Evolutionary conservation across 2,329 filamentous ascomycete species (phyloP), one percentile per base, ranked within the genome.

Genomic region (Neonectria hederae): DNA sequence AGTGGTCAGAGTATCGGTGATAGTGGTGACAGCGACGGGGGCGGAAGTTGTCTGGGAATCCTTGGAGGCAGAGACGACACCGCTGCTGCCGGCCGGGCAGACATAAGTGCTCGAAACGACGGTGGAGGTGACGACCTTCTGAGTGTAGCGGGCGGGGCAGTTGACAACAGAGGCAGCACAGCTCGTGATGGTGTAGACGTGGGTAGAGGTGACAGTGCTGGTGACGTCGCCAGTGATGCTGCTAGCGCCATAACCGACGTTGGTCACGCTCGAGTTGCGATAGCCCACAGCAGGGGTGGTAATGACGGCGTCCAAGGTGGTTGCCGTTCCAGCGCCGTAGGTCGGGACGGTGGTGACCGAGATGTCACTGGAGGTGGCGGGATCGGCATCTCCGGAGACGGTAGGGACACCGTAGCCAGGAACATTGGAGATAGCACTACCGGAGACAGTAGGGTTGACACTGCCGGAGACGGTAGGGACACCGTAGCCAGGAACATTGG

Each of bases 131-230:
- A 81, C 61, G 24, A 76, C 70, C 38, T 73, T 72, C 32, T 78
- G 76, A 72, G 72, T 76, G 46, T 77, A 78, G 19, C 73, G 71
- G 42, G 77, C 74, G 24, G 79, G 79, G 73, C 80, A 82, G 77
- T 82, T 81, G 64, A 77, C 65, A 19, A 79, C 77, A 4, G 74
- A 72, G 42, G 75, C 76, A 54, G 76, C 77, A 61, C 80, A 82
- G 59, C 72, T 74, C 22, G 79, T 81, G 35, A 81, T 65, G 26
- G 74, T 75, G 68, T 74, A 76, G 19, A 63, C 62, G n/a, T 69
- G 68, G 28, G 74, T 75, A 24, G 68, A 68, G 9, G 49, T 67
- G 5, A 69, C 38, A n/a, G 73, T 74, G 63, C 68, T 69, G 56
- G 70, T 72, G 30, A 69, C 60, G 30, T 69, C 63, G 40, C 70